phyloP scores from a whole-genome alignment of 169 alveolate genomes.

The Babesia ovata region DNA sequence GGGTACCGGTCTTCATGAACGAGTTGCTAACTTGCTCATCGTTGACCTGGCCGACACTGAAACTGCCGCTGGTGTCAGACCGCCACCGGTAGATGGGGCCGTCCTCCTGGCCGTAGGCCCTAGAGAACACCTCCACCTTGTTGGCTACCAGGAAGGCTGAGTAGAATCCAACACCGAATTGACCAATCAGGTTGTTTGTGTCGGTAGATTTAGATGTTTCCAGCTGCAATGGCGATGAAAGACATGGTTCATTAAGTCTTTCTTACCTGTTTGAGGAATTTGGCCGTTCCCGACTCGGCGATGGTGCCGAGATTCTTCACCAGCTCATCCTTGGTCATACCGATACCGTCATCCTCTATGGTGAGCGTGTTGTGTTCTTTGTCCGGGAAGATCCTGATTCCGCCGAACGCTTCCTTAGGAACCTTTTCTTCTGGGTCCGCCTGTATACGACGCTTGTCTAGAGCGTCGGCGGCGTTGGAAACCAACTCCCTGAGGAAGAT shows the following conservation, averaged over 20 bases:
- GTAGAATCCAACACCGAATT: constrained; percentile 99
- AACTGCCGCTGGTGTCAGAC: constrained; percentile 94
- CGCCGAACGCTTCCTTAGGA: constrained; percentile 68
- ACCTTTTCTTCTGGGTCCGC: constrained; percentile 69
- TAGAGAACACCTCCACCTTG: constrained; percentile 95
- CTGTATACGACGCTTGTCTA: constrained; percentile 89
- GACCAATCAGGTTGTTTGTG: constrained; percentile 96
- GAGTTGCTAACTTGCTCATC: constrained; percentile 89
- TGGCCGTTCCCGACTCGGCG: constrained; percentile 99
- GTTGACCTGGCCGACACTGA: constrained; percentile 87
- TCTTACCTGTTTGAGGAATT: constrained; percentile 75
- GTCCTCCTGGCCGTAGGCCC: constrained; percentile 87
- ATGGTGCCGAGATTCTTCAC: constrained; percentile 98
- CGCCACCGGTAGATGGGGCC: constrained; percentile 95
- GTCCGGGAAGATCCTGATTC: constrained; percentile 92
- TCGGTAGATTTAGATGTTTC: constrained; percentile 86
- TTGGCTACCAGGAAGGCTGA: constrained; percentile 98
- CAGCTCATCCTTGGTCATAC: constrained; percentile 98
- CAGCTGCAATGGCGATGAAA: constrained; percentile 25
- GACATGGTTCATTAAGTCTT: neutral
- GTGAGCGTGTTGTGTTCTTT: constrained; percentile 92
- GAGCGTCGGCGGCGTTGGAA: constrained; percentile 98
- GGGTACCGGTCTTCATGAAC: constrained; percentile 92
- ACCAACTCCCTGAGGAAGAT: constrained; percentile 96
- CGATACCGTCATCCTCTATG: constrained; percentile 98